Conservation (phyloP, 345 rosid species). For the Arabidopsis arenosa region DNA sequence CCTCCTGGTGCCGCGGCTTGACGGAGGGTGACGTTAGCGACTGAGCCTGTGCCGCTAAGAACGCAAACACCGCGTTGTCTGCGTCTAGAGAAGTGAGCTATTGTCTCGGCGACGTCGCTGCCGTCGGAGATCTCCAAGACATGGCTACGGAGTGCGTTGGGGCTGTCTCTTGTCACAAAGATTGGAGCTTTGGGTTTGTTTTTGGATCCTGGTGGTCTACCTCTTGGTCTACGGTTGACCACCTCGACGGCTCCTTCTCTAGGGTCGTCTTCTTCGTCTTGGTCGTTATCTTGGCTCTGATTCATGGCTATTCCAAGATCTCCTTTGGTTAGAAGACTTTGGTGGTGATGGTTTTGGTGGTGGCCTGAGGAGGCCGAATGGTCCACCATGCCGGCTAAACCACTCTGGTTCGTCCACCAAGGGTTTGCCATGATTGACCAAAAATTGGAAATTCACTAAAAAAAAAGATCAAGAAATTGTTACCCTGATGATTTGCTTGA, state of each 20-base stretch:
- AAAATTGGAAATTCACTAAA: neutral
- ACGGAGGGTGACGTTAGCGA: conserved; percentile 80
- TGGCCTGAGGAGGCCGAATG: conserved; percentile 49
- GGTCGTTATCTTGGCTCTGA: conserved; percentile 54
- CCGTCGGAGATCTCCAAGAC: conserved; percentile 78
- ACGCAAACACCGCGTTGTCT: conserved; percentile 88
- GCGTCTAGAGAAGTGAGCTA: conserved; percentile 72
- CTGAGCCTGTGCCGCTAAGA: conserved; percentile 77
- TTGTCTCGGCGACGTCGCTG: conserved; percentile 74
- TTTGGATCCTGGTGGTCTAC: conserved; percentile 86
- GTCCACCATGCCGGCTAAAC: conserved; percentile 59
- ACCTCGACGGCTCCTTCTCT: conserved; percentile 73
- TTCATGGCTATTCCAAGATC: conserved; percentile 54
- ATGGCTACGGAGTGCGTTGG: conserved; percentile 85
- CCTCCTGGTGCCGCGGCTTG: conserved; percentile 83
- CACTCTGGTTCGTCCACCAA: conserved; percentile 76
- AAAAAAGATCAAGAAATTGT: conserved; percentile 24
- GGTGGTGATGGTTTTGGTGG: conserved; percentile 47
- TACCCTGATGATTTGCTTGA: conserved; percentile 4
- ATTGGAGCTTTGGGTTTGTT: conserved; percentile 84
- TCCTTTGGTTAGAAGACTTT: conserved; percentile 52
- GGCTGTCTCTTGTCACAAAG: conserved; percentile 81
- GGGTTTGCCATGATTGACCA: conserved; percentile 63
- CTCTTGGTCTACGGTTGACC: conserved; percentile 73
- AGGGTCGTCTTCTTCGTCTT: conserved; percentile 65